Evolutionary conservation across 2,329 filamentous ascomycete genomes (phyloP), one percentile per base, ranked within the genome.

Genomic region (Beauveria rudraprayagi): DNA sequence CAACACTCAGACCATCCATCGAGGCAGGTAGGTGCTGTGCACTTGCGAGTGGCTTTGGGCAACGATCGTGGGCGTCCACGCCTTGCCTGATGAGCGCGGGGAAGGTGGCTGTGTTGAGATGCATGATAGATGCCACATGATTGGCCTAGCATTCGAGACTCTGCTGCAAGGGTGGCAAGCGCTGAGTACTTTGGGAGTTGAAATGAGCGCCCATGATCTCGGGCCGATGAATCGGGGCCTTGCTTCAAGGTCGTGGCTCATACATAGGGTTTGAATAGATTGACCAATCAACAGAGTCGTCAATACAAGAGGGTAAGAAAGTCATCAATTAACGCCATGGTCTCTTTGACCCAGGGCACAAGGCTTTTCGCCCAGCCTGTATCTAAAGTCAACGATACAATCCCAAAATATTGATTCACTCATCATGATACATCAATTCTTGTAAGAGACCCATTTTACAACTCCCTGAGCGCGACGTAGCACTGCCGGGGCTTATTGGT

Each of bases 401-500:
- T 37, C 34, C 34, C 34, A 16, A 37, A 6, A 37, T 37, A 6
- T 16, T 5, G 5, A 16, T 14, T 6, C 1, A 37, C 34, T 37
- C 34, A 16, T 37, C 34, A 16, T 37, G 6, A 16, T 16, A 16
- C 16, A 37, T 37, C 4, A 37, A 3, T 14, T 6, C 5, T 37
- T 37, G 14, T 37, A 37, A 14, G 11, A 37, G 11, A 2, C 34
- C 14, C 14, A 6, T 16, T 37, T 37, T 54, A 58, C 22, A 58
- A 26, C 56, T 58, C 46, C 22, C 19, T 22, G 24, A 60, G 51
- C 5, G 58, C 50, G 3, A 61, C 53, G 46, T 50, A 61, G 44
- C 52, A 56, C 30, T 56, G 37, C 19, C 51, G 52, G 17, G 60
- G 60, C 51, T 61, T 56, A 46, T 56, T 61, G 10, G 44, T 56